Evolutionary conservation across 192 early-diverging fungal species (phyloP), one percentile per base, ranked within the genome.

Genomic region (Funneliformis geosporum): DNA sequence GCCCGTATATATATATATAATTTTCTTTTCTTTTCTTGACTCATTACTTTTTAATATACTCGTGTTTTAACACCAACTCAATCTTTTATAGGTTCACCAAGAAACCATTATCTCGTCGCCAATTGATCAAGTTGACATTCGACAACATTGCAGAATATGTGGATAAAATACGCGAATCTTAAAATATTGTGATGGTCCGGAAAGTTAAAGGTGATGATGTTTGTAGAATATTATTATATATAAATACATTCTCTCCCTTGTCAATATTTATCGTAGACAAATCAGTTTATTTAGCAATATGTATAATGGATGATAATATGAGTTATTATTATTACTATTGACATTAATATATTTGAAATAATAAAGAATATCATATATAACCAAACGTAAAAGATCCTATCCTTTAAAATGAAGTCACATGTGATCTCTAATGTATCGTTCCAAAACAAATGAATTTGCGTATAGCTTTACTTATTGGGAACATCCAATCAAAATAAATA

Each of bases 111-210:
- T 33, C 62, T 33, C 62, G 62, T 65, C 62, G 62, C 16, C 62
- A 65, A 25, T 65, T 65, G 27, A 27, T 65, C 27, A 65, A 65
- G 33, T 65, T 65, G 28, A 65, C 62, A 16, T 65, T 65, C 23
- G 62, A 65, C 33, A 65, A 65, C 33, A 65, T 65, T 65, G 62
- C 62, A 4, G 62, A 65, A 25, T 38, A 65, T 65, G 10, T 65
- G 28, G 25, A 65, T 33, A 65, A 14, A 65, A 33, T 65, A 65
- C 62, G 62, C 21, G 62, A 65, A 33, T 33, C 62, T 14, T 65
- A 38, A 65, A 5, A 55, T 12, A 47, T n/a, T n/a, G n/a, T n/a
- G 16, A 47, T 47, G 12, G 10, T 11, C 11, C 8, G 44, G 11
- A 46, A 46, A 7, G 44, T 10, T 46, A 14, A 47, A 21, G 16